A percentile compares a stretch with the other conserved stretches of the same genome.
Conservation (phyloP, 2,329 filamentous ascomycete species). For the Phoma herbarum region DNA sequence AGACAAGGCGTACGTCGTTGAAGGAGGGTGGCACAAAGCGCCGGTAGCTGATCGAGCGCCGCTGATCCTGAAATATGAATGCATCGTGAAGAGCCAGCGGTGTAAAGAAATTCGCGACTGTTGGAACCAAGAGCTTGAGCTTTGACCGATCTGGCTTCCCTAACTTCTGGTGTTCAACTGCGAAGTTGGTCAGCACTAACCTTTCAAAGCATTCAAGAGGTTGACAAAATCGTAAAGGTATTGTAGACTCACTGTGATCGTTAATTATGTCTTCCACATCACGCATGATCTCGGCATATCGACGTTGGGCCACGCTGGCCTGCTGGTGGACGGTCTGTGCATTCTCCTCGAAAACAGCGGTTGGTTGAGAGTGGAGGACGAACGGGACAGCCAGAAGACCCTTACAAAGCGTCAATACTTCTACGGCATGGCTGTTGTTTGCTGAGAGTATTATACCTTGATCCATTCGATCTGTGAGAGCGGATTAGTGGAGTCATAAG, state of each 20-base stretch:
- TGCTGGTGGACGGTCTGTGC: slow-evolving; percentile 73
- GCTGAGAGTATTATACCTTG: slow-evolving; percentile 63
- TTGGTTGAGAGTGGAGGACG: slow-evolving; percentile 94
- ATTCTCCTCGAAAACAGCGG: slow-evolving; percentile 78
- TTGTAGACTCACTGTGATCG: slow-evolving; percentile 75
- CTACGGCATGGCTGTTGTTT: not conserved
- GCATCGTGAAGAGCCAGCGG: slow-evolving; percentile 85
- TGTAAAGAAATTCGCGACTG: slow-evolving; percentile 94
- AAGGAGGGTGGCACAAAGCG: slow-evolving; percentile 96
- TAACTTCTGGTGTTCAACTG: slow-evolving; percentile 75
- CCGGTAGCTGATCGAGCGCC: slow-evolving; percentile 85
- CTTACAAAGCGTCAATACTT: slow-evolving; percentile 24
- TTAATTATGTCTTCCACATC: slow-evolving; percentile 92
- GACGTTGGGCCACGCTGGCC: slow-evolving; percentile 80
- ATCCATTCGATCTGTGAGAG: slow-evolving; percentile 80
- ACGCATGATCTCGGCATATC: slow-evolving; percentile 94
- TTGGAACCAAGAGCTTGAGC: slow-evolving; percentile 88
- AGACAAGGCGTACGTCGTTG: slow-evolving; percentile 90
- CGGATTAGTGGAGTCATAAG: not conserved
- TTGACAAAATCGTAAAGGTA: too few species aligned
- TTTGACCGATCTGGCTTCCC: slow-evolving; percentile 79
- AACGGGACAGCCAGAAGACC: slow-evolving; percentile 89
- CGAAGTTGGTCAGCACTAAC: slow-evolving; percentile 12
- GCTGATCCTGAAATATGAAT: slow-evolving; percentile 87
- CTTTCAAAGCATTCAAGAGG: not conserved